A percentile compares a stretch with the other conserved stretches of the same genome.
These are phyloP conservation scores for Colletotrichum sp. DNA, from an alignment of 2,329 filamentous ascomycete species.

Conservation along the genomic window DNA sequence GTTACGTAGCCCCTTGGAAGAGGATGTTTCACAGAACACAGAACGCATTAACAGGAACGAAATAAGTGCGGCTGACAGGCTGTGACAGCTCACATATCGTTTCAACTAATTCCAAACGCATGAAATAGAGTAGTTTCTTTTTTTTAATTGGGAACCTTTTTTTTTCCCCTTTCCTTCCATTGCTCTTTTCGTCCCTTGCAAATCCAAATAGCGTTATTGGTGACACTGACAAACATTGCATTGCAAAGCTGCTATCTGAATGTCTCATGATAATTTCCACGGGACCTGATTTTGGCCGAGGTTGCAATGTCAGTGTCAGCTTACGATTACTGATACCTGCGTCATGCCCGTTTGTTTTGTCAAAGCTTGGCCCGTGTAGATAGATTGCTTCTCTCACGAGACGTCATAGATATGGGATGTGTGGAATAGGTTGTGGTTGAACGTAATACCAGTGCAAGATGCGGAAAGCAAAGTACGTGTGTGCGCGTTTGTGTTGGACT, in stretches of 20 bases:
- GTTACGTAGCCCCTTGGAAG: neutral
- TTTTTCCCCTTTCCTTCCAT: neutral
- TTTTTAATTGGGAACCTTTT: neutral
- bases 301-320: neutral
- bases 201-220: neutral
- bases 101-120: neutral
- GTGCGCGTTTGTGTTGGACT: neutral
- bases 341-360: neutral
- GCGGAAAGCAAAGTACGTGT: neutral
- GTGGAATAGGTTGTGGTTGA: neutral
- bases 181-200: neutral
- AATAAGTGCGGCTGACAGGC: neutral
- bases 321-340: neutral
- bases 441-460: neutral
- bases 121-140: neutral
- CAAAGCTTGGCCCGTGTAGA: neutral
- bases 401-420: neutral
- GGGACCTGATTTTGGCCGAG: neutral
- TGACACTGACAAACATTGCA: neutral
- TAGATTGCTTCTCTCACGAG: neutral
- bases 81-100: neutral
- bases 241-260: neutral
- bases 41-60: neutral
- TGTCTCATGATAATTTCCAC: neutral
- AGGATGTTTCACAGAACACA: neutral